These are phyloP conservation scores for Hirschfeldia incana DNA, from an alignment of 345 rosid species.

Conservation along the genomic window DNA sequence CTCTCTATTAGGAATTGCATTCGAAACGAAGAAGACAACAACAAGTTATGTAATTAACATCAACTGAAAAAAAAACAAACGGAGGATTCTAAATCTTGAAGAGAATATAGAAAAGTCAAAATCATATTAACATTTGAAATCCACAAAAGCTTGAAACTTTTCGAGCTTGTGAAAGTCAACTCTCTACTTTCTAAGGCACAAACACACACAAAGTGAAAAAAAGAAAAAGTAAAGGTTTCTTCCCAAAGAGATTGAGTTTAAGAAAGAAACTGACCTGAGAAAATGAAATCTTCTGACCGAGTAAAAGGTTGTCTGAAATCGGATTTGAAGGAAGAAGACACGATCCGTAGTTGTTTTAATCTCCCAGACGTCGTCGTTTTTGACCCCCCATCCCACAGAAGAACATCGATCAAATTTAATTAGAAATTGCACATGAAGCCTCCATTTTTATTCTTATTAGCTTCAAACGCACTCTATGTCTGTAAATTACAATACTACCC, in stretches of 20 bases:
- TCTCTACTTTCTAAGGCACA: slow-evolving; percentile 11
- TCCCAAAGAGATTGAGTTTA: slow-evolving; percentile 8
- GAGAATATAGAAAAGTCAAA: not conserved
- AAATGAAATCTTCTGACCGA: not conserved
- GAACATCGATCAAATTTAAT: not conserved
- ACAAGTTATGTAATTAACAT: not conserved
- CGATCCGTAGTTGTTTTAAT: not conserved
- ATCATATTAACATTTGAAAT: not conserved
- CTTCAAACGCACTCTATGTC: not conserved
- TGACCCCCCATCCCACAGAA: not conserved
- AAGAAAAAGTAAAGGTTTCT: slow-evolving; percentile 2
- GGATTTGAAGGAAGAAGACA: not conserved
- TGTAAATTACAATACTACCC: not conserved
- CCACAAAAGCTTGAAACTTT: slow-evolving; percentile 20
- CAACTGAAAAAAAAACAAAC: slow-evolving; percentile 12
- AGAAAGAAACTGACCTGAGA: not conserved
- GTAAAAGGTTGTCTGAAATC: not conserved
- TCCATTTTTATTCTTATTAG: not conserved
- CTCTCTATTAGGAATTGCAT: not conserved
- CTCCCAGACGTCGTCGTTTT: not conserved
- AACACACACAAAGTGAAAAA: not conserved
- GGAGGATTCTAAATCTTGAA: slow-evolving; percentile 2
- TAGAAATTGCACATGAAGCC: not conserved
- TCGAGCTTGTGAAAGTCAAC: slow-evolving; percentile 33
- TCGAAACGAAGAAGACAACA: not conserved